Base-by-base conservation (phyloP, 1,284 basidiomycete species). In the Sporisorium reilianum region DNA sequence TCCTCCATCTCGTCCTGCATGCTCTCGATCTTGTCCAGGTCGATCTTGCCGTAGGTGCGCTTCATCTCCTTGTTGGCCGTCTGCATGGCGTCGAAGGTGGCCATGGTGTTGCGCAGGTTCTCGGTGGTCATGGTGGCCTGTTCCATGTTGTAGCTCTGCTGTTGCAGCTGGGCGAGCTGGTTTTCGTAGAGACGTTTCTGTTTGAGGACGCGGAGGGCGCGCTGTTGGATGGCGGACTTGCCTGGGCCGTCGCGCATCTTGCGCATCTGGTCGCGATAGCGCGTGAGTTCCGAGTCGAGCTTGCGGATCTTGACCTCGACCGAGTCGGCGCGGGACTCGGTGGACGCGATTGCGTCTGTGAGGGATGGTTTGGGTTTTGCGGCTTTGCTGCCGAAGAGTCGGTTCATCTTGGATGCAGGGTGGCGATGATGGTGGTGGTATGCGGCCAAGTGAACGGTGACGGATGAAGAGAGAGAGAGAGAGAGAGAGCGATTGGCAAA, bases 131-230 rank as follows among this genome's bases (percentile, higher is more conserved):
- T 91, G 11, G 92, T 90, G 25, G 96, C 93, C 71, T 94, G 95
- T 87, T 99, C 96, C 94, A 99, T 99, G 86, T 99, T 99, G 88
- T 94, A 99, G 23, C 93, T 91, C 86, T 99, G 97, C 85, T 99
- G 97, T 51, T 92, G 89, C 14, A 99, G 88, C 85, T 97, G 94
- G 10, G 90, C 89, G 38, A 98, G 89, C 85, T 99, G 97, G 16
- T 88, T 87, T 85, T 99, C 97, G 87, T 99, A 96, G 91, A 98
- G 91, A 84, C 91, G 90, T 87, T 95, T 97, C 87, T 99, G 97
- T 86, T 95, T 95, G 52, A 99, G 88, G 2, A 94, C 94, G 55
- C 94, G 89, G 48, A 99, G 87, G 0, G 96, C 97, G n/a, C 97
- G 90, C 85, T 96, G 92, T 85, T 97, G 94, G 42, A 99, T 92